These are phyloP conservation scores for Sanchytrium tribonematis DNA, from an alignment of 371 early-diverging fungal genomes.

Conservation along the genomic window DNA sequence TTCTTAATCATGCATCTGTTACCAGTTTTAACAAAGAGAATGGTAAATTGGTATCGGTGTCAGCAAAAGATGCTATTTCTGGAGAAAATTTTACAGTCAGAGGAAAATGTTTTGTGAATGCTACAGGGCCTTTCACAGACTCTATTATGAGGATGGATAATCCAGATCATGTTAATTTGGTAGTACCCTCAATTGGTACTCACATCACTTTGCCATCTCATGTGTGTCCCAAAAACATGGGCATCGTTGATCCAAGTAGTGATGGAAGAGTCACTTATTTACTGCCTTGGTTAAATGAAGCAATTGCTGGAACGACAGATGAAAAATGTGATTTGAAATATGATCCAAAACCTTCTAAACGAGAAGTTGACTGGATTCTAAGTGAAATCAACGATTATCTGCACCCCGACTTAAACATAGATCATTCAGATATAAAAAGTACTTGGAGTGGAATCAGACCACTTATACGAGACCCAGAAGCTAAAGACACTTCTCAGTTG, in stretches of 20 bases:
- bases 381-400: constrained; percentile 74
- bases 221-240: constrained; percentile 78
- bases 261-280: constrained; percentile 97
- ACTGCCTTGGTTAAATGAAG: constrained; percentile 90
- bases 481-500: constrained; percentile 63
- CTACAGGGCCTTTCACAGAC: constrained; percentile 53
- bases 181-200: constrained; percentile 82
- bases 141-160: constrained; percentile 66
- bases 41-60: constrained; percentile 25
- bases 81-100: constrained; percentile 63
- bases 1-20: constrained; percentile 86
- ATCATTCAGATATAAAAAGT: constrained; percentile 75
- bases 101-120: constrained; percentile 83
- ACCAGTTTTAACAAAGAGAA: constrained; percentile 43
- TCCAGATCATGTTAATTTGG: constrained; percentile 39
- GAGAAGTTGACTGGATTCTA: constrained; percentile 85
- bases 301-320: constrained; percentile 93
- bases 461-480: constrained; percentile 76
- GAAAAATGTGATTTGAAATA: constrained; percentile 45
- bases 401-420: constrained; percentile 57
- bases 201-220: constrained; percentile 86
- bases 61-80: constrained; percentile 50
- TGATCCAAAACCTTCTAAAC: constrained; percentile 61
- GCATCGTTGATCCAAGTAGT: constrained; percentile 84
- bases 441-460: constrained; percentile 98